phyloP scores from a whole-genome alignment of 2,329 filamentous ascomycete species.

The Trichoderma endophyticum region DNA sequence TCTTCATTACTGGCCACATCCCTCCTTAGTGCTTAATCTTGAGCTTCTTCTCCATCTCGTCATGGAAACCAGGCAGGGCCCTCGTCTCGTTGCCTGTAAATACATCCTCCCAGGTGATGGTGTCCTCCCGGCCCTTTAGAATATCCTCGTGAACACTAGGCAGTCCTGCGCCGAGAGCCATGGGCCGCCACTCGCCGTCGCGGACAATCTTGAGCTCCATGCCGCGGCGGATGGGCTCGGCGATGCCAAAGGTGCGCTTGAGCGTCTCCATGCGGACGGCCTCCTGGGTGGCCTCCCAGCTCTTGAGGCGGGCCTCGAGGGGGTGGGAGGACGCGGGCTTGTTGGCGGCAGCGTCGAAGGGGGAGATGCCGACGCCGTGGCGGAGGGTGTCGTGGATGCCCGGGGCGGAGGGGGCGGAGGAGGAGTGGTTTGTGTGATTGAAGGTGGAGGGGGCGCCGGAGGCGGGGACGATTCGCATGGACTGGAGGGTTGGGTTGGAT shows the following conservation, averaged over 20 bases:
- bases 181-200: conserved; percentile 75
- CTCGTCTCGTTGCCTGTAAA: conserved; percentile 76
- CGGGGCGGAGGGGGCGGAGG: conserved; percentile 82
- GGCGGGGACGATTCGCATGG: conserved; percentile 83
- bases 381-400: conserved; percentile 93
- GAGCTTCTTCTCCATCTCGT: conserved; percentile 91
- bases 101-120: conserved; percentile 89
- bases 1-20: neutral
- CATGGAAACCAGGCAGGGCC: conserved; percentile 70
- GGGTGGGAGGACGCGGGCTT: conserved; percentile 69
- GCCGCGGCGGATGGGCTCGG: conserved; percentile 83
- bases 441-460: conserved; percentile 63
- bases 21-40: conserved; percentile 54
- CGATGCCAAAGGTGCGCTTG: conserved; percentile 83
- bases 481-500: conserved; percentile 47
- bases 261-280: conserved; percentile 82
- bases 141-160: conserved; percentile 85
- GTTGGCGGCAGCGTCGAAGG: conserved; percentile 45
- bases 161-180: conserved; percentile 58
- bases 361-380: conserved; percentile 68
- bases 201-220: conserved; percentile 93
- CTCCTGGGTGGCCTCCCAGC: conserved; percentile 90
- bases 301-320: conserved; percentile 82
- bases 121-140: conserved; percentile 71
- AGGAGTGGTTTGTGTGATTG: conserved; percentile 55